Base-by-base conservation (phyloP, 768 basidiomycete species). In the Naganishia kalamii region DNA sequence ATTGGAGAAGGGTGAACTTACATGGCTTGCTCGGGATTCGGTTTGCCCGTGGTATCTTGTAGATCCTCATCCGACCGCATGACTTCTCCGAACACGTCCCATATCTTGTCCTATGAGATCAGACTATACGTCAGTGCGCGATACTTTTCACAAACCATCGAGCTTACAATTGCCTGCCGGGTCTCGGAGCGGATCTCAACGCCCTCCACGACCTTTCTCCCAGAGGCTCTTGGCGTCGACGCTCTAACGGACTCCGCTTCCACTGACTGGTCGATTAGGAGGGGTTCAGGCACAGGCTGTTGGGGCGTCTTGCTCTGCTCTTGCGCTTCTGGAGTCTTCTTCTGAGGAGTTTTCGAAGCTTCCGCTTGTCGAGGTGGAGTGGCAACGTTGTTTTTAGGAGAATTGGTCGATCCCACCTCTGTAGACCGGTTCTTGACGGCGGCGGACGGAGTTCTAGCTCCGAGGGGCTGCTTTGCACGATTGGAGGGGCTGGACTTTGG, bases 61-160 rank as follows among this genome's bases (percentile, higher is more conserved):
- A 57, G 27, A 33, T 57, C 54, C 37, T 57, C 54, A 27, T 57
- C 54, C 4, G 54, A 57, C 8, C 65, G 63, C 66, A 74, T 67
- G 59, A 70, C 62, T 6, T 74, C 72, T 1, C 61, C 48, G 23
- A 72, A 23, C 35, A 66, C 65, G 4, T 43, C 60, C 70, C 69
- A 71, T 23, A 74, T 66, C 60, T 71, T 72, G 13, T 40, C 41
- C 69, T 68, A 49, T 46, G n/a, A n/a, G n/a, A n/a, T n/a, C n/a
- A n/a, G n/a, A n/a, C n/a, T n/a, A n/a, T n/a, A n/a, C n/a, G n/a
- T n/a, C n/a, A n/a, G n/a, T n/a, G n/a, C n/a, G n/a, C n/a, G n/a
- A n/a, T n/a, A n/a, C n/a, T n/a, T n/a, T n/a, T n/a, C n/a, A n/a
- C n/a, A n/a, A 12, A 1, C 11, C 17, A 11, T 12, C 48, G 30